Conservation (phyloP, 2,329 filamentous ascomycete genomes). For the Aspergillus sp. region DNA sequence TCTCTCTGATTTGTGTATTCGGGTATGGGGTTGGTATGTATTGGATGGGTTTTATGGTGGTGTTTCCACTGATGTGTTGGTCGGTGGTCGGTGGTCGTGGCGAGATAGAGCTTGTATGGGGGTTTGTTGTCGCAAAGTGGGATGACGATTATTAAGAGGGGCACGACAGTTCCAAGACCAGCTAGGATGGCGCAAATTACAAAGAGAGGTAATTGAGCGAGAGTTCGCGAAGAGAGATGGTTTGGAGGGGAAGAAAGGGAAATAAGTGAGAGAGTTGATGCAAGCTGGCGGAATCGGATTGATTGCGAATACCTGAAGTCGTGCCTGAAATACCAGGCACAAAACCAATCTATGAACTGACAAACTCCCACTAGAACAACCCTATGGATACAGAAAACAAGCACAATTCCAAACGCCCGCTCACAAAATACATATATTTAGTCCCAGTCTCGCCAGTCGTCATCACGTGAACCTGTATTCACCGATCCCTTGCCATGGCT, state of each 20-base stretch:
- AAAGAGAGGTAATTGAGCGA: background rate
- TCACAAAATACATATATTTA: conserved; percentile 14
- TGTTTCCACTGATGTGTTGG: background rate
- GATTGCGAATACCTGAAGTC: background rate
- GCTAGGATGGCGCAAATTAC: background rate
- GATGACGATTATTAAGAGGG: background rate
- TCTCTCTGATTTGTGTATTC: background rate
- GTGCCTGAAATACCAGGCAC: background rate
- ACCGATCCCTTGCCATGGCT: background rate
- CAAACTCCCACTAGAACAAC: background rate
- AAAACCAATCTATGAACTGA: background rate
- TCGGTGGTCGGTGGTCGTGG: background rate
- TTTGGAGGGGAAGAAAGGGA: background rate
- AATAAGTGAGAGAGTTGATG: background rate
- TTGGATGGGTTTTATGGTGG: background rate
- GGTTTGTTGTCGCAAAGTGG: background rate
- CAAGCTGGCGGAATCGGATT: background rate
- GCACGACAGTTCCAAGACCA: background rate
- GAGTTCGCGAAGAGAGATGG: background rate
- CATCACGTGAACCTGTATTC: conserved; percentile 19
- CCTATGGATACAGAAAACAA: conserved; percentile 2
- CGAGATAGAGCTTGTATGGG: background rate
- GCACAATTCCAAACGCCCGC: background rate
- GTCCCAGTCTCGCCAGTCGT: conserved; percentile 45
- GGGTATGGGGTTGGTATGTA: background rate